Base-by-base conservation (phyloP, 2,329 filamentous ascomycete species). In the Cyphellophora attinorum region DNA sequence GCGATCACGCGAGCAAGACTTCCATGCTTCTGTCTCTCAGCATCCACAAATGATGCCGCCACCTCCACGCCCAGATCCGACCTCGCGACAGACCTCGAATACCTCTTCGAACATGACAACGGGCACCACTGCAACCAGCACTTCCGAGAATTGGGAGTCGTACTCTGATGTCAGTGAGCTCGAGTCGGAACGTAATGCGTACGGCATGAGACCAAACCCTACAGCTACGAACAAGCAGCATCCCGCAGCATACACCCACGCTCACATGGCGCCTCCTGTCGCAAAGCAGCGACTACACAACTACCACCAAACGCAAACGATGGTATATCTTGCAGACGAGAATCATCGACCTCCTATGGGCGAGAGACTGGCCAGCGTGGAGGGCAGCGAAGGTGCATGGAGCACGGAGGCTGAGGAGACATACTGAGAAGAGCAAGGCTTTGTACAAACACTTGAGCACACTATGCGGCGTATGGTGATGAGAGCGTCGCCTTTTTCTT, bases 61-160 rank as follows among this genome's bases (percentile, higher is more conserved):
- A 10, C 55, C 57, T 4, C 56, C 58, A n/a, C 55, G 57, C 4
- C 56, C 57, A 11, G 18, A 31, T 13, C 21, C 33, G 5, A 34
- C 32, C 3, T 49, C 64, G 41, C 68, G 85, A 31, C 83, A 89
- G 49, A 78, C 81, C 11, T 85, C 80, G 5, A 77, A 77, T 45
- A 79, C 80, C 1, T 88, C 84, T 11, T 49, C 46, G 5, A 51
- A 48, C 33, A 38, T 49, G 41, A 49, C 46, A 2, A 64, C 64
- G 2, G 61, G 65, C 14, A 64, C 63, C n/a, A 85, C 81, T 1
- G 29, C 29, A 10, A 31, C 15, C 4, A 85, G 83, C 4, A 85
- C 84, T 2, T 93, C 85, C 3, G 89, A 96, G 60, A 96, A 96
- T 57, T 96, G 89, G 89, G 89, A 96, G 60, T 94, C 88, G 6